Base-by-base conservation (phyloP, 2,329 filamentous ascomycete species). In the Shiraia sp. region DNA sequence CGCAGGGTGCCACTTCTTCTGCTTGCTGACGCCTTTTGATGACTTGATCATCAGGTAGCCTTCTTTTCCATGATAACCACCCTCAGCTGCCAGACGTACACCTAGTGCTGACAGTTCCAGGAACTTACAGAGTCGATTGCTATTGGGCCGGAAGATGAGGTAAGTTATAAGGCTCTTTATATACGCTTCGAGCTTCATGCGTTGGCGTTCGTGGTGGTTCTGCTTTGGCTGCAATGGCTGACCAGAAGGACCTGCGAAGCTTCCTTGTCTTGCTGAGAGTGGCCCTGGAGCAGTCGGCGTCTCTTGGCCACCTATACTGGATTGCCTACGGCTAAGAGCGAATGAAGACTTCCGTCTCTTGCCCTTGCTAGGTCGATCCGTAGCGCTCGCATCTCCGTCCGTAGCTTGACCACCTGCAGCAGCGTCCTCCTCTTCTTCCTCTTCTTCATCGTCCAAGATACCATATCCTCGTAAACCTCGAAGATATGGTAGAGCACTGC, bases 41-140 rank as follows among this genome's bases (percentile, higher is more conserved):
- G 90, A 95, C 59, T 95, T 88, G 51, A 99, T 96, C 55, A 95
- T 85, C 53, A 99, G 77, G 65, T 88, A 91, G 12, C 93, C 95
- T 71, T 99, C 95, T 69, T 99, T 99, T 45, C 93, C 95, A 64
- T 99, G 93, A 60, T 96, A 97, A 58, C 91, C 95, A 19, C 90
- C 91, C 70, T 99, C 95, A 0, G 92, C 90, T 16, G 93, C 93
- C 35, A 99, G 80, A 33, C 95, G 85, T 35, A 99, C 90, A 15
- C 93, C 93, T 4, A 99, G 78, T 1, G 95, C 92, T 14, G 93
- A 99, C 7, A 99, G 76, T 66, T 99, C 93, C 2, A 99, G 76
- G 66, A 99, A 99, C 52, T 95, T 93, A 72, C 93, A 99, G 3
- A 99, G 77, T 8, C 93, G 84, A 61, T 96, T 97, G 72, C 90